Conservation (phyloP, 2,329 filamentous ascomycete species). For the Venturia aucupariae region DNA sequence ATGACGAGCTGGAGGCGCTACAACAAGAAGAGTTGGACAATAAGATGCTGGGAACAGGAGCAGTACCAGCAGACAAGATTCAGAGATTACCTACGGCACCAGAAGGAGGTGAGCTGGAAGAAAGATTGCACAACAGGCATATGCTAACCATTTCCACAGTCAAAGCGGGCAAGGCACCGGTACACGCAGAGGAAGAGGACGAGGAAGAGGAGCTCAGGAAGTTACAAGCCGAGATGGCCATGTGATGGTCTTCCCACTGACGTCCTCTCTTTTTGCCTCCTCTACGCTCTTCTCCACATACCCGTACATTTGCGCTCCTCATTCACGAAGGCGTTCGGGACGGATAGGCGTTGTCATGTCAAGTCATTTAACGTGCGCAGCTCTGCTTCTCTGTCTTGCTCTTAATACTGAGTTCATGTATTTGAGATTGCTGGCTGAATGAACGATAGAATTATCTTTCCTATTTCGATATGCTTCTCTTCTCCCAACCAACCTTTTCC, state of each 20-base stretch:
- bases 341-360: slow-evolving; percentile 4
- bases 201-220: slow-evolving; percentile 92
- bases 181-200: slow-evolving; percentile 62
- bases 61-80: slow-evolving; percentile 69
- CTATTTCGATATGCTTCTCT: not conserved
- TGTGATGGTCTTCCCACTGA: slow-evolving; percentile 44
- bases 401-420: not conserved
- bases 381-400: not conserved
- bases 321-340: slow-evolving; percentile 4
- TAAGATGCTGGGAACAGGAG: slow-evolving; percentile 84
- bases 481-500: not conserved
- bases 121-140: not conserved
- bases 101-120: slow-evolving; percentile 52
- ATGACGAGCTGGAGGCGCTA: slow-evolving; percentile 73
- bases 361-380: not conserved
- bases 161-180: slow-evolving; percentile 35
- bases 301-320: slow-evolving; percentile 7
- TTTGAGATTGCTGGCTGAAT: slow-evolving; percentile 3
- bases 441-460: slow-evolving; percentile 1
- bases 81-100: slow-evolving; percentile 67
- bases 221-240: slow-evolving; percentile 93
- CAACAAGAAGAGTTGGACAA: slow-evolving; percentile 91
- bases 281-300: not conserved
- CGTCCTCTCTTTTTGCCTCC: not conserved
- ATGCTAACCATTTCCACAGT: slow-evolving; percentile 22